These are phyloP conservation scores for Phlebopus sp. DNA, from an alignment of 1,284 basidiomycete species.

Conservation along the genomic window DNA sequence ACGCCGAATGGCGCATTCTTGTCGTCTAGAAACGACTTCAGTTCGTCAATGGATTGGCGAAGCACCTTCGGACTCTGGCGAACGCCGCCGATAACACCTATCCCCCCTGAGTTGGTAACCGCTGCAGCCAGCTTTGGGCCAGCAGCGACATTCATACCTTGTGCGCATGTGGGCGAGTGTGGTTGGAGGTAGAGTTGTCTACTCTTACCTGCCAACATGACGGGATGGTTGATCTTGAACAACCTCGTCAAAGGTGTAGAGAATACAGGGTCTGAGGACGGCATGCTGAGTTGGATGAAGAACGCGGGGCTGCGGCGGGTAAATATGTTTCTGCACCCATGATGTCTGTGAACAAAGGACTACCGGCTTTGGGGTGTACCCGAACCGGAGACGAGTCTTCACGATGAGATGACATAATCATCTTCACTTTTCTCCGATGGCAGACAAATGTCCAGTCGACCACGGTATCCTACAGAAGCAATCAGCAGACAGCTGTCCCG, in stretches of 20 bases:
- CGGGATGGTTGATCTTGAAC: slow-evolving; percentile 80
- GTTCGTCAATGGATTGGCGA: slow-evolving; percentile 59
- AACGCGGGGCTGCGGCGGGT: background rate
- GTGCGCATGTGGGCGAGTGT: slow-evolving; percentile 1
- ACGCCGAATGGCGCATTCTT: slow-evolving; percentile 79
- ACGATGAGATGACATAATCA: slow-evolving; percentile 24
- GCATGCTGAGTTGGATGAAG: slow-evolving; percentile 39
- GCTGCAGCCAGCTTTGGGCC: slow-evolving; percentile 77
- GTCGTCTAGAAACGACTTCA: slow-evolving; percentile 69
- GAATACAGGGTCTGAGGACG: slow-evolving; percentile 56
- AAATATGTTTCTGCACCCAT: background rate
- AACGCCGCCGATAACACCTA: slow-evolving; percentile 84
- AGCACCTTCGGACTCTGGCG: slow-evolving; percentile 69
- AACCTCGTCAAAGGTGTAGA: slow-evolving; percentile 63
- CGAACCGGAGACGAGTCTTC: background rate
- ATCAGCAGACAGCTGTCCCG: slow-evolving; percentile 43
- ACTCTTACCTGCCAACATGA: slow-evolving; percentile 64
- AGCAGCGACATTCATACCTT: slow-evolving; percentile 83
- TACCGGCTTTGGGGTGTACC: background rate
- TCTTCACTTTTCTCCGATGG: slow-evolving; percentile 17
- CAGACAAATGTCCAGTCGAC: slow-evolving; percentile 68
- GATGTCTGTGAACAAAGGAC: background rate
- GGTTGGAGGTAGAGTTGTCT: background rate
- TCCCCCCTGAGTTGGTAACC: slow-evolving; percentile 77
- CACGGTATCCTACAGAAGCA: slow-evolving; percentile 24